These are phyloP conservation scores for Phaeosphaeria sp. DNA, from an alignment of 2,329 filamentous ascomycete genomes.

Conservation along the genomic window DNA sequence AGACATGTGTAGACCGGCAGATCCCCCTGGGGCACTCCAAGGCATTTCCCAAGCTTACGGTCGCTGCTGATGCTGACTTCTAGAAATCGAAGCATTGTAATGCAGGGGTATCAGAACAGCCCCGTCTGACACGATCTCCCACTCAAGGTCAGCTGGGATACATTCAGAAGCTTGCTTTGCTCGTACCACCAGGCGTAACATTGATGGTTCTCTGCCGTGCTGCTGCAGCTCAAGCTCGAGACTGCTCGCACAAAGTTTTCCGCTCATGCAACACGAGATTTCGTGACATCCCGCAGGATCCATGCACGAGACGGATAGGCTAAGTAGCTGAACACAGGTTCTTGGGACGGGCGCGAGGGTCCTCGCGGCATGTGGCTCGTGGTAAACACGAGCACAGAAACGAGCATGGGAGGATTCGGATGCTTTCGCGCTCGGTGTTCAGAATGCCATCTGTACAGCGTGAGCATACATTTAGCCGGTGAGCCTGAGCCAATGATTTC, in stretches of 20 bases:
- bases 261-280: not conserved
- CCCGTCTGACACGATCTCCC: conserved; percentile 6
- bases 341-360: not conserved
- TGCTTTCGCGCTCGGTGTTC: not conserved
- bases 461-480: not conserved
- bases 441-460: not conserved
- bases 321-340: not conserved
- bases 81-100: conserved; percentile 1
- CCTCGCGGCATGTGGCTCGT: not conserved
- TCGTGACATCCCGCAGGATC: not conserved
- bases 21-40: not conserved
- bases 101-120: conserved; percentile 4
- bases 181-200: conserved; percentile 2
- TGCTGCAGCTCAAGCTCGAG: too few species aligned
- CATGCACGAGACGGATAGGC: not conserved
- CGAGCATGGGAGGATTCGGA: not conserved
- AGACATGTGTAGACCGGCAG: not conserved
- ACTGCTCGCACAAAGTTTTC: not conserved
- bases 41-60: not conserved
- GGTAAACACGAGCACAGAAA: not conserved
- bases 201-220: not conserved
- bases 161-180: conserved; percentile 1
- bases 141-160: conserved; percentile 16
- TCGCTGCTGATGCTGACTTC: conserved; percentile 4
- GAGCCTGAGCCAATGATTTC: conserved; percentile 1